phyloP scores from a whole-genome alignment of 1,139 yeast species.

The Candida sp. region DNA sequence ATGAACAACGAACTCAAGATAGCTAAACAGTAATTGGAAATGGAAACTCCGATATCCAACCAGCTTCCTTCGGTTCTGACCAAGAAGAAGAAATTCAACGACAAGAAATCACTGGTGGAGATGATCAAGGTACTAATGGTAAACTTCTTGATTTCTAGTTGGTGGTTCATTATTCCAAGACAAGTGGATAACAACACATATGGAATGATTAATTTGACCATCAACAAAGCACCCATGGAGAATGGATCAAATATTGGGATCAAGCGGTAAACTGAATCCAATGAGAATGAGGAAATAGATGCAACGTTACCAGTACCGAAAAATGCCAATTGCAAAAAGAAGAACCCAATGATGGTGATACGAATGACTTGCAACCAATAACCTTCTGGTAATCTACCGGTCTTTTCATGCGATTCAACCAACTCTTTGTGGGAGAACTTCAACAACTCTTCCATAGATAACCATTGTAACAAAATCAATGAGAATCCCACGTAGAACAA shows the following conservation, averaged over 20 bases:
- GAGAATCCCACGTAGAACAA: slow-evolving; percentile 85
- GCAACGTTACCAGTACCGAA: slow-evolving; percentile 98
- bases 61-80: slow-evolving; percentile 96
- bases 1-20: slow-evolving; percentile 89
- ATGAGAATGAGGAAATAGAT: slow-evolving; percentile 90
- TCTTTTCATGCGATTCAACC: slow-evolving; percentile 19
- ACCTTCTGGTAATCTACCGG: slow-evolving; percentile 32
- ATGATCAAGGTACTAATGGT: slow-evolving; percentile 90
- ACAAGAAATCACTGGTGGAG: slow-evolving; percentile 84
- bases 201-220: slow-evolving; percentile 86
- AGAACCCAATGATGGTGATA: slow-evolving; percentile 84
- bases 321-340: slow-evolving; percentile 89
- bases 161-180: slow-evolving; percentile 85
- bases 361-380: slow-evolving; percentile 74
- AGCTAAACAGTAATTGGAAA: slow-evolving; percentile 92
- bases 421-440: slow-evolving; percentile 30
- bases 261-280: slow-evolving; percentile 90
- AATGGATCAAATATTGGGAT: slow-evolving; percentile 96
- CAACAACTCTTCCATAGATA: slow-evolving; percentile 67
- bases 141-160: slow-evolving; percentile 75
- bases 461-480: slow-evolving; percentile 78
- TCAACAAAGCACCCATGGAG: slow-evolving; percentile 92
- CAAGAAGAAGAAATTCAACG: slow-evolving; percentile 89
- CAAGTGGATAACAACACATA: slow-evolving; percentile 85
- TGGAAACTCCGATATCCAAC: slow-evolving; percentile 97